Base-by-base conservation (phyloP, 2,329 filamentous ascomycete genomes). In the Penicillium sp. region DNA sequence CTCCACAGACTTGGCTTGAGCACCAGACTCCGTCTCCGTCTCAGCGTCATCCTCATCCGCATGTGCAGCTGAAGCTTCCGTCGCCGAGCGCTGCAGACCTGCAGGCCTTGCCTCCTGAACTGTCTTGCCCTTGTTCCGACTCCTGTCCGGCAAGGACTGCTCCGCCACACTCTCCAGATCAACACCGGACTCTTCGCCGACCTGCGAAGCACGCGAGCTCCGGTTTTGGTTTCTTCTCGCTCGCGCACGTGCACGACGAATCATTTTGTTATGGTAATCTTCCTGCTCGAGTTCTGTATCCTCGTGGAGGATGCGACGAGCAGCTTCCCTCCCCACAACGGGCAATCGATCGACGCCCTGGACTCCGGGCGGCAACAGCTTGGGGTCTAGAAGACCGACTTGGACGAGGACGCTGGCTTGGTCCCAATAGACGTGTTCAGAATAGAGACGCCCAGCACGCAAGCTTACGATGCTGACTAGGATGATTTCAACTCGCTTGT, bases 371-470 rank as follows among this genome's bases (percentile, higher is more conserved):
- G 79, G 77, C 16, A 82, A 71, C 10, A 77, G 59, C 49, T 80
- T 78, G n/a, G 79, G 75, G 65, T 82, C 78, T 41, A 83, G 50
- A 50, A 83, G 58, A 0, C 81, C 81, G 0, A 80, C 69, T 60
- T 83, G 80, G 37, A 82, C 77, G 12, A 84, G 62, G 7, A 83
- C 80, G 40, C 73, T 78, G 9, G 81, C 80, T 57, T 84, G 81
- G 56, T 83, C 81, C 80, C 80, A 84, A 60, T 83, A 83, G 3
- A 82, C 66, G 43, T 81, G 74, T 61, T 84, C 81, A 14, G 75
- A 77, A 64, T 75, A 79, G 11, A 83, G 63, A 54, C 75, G 77
- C 0, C 76, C 77, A 0, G 72, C 79, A 12, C 78, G 67, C 45
- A 83, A 69, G 27, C 75, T 75, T 2, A 83, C 79, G 8, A 84